Conservation (phyloP, 306 rosid genomes). For the Inga leiocalycina region DNA sequence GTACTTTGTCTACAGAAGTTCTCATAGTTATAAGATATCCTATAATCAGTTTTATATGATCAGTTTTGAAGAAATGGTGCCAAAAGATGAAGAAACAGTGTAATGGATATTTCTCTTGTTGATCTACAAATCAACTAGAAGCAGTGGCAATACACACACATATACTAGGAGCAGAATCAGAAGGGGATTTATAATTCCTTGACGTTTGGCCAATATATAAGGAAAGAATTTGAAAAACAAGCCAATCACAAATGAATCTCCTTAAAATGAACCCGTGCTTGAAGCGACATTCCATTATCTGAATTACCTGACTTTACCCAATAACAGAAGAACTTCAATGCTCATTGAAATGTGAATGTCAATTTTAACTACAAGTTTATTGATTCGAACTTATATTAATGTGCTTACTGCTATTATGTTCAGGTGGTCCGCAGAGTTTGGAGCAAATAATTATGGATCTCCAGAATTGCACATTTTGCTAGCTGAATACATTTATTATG, state of each 20-base stretch:
- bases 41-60: neutral
- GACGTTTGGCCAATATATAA: neutral
- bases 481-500: conserved; percentile 87
- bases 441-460: conserved; percentile 66
- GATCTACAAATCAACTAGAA: neutral
- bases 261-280: neutral
- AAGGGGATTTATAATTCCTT: neutral
- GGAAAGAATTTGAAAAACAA: neutral
- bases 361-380: neutral
- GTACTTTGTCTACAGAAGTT: conserved; percentile 6
- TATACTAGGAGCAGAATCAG: neutral
- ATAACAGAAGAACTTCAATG: neutral
- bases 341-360: conserved; percentile 5
- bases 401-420: conserved; percentile 1
- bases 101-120: neutral
- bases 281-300: neutral
- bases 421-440: conserved; percentile 96
- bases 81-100: neutral
- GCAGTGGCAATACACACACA: neutral
- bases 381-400: neutral
- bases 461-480: conserved; percentile 87
- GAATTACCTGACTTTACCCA: neutral
- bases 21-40: neutral
- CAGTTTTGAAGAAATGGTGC: neutral
- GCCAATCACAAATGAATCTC: neutral